These are phyloP conservation scores for Hygrocybe punicea DNA, from an alignment of 768 basidiomycete genomes.

Conservation along the genomic window DNA sequence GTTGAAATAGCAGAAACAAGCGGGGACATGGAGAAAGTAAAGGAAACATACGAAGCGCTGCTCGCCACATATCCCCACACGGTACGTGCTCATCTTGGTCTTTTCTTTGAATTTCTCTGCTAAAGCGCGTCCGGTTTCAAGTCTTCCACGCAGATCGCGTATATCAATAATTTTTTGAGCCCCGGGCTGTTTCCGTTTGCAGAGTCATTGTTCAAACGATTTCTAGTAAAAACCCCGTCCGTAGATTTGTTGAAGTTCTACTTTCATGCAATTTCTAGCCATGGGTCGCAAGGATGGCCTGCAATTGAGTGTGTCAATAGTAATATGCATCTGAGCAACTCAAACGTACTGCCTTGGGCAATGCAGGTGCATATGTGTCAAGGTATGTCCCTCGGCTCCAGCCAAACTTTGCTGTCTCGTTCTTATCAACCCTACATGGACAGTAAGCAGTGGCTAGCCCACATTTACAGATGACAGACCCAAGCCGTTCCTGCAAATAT, in stretches of 20 bases:
- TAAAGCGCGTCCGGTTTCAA: conserved; percentile 26
- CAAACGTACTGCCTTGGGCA: too few relatives aligned
- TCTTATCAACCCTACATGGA: too few relatives aligned
- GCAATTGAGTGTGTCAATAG: too few relatives aligned
- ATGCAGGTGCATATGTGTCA: too few relatives aligned
- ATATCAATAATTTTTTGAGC: conserved; percentile 72
- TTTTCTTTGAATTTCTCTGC: neutral
- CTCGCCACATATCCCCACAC: conserved; percentile 88
- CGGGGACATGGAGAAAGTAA: conserved; percentile 75
- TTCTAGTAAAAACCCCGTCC: conserved; percentile 77
- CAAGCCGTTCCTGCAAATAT: too few relatives aligned
- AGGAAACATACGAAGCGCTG: conserved; percentile 77
- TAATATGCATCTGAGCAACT: too few relatives aligned
- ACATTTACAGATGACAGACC: too few relatives aligned
- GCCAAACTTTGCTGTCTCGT: too few relatives aligned
- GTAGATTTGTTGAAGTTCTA: conserved; percentile 94
- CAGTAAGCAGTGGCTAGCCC: too few relatives aligned
- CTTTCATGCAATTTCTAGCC: too few relatives aligned
- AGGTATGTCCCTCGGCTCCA: too few relatives aligned
- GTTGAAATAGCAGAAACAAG: conserved; percentile 73
- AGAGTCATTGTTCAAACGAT: conserved; percentile 85
- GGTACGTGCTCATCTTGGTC: conserved; percentile 50
- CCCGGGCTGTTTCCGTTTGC: conserved; percentile 68
- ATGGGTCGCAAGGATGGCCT: too few relatives aligned
- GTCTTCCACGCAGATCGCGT: conserved; percentile 82